phyloP scores from a whole-genome alignment of 2,329 filamentous ascomycete genomes.

The Phyllosticta citrichinensis region DNA sequence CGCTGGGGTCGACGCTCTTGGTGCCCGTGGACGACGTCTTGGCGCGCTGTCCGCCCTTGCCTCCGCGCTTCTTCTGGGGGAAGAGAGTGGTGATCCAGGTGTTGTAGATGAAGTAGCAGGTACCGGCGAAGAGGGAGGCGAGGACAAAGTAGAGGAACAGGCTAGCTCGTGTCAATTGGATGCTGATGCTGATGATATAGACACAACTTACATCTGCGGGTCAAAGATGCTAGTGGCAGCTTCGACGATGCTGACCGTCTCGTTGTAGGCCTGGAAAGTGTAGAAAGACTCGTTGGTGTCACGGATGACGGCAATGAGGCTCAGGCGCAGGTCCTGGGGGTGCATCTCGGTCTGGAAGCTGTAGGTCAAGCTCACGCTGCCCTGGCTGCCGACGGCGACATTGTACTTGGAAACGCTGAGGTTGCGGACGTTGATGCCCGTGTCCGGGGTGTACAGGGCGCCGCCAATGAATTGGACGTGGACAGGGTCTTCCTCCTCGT shows the following conservation, averaged over 20 bases:
- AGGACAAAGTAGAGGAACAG: conserved; percentile 98
- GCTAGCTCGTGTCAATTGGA: conserved; percentile 37
- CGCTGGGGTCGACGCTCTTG: conserved; percentile 50
- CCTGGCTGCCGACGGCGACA: conserved; percentile 62
- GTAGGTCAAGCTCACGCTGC: conserved; percentile 68
- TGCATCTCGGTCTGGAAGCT: conserved; percentile 84
- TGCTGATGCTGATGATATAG: background rate
- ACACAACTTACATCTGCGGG: conserved; percentile 70
- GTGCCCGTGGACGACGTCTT: conserved; percentile 50
- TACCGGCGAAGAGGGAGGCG: conserved; percentile 63
- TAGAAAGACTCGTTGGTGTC: conserved; percentile 58
- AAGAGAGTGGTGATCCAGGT: conserved; percentile 96
- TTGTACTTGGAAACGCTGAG: conserved; percentile 68
- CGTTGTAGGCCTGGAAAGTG: conserved; percentile 71
- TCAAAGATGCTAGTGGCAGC: conserved; percentile 86
- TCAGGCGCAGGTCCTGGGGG: conserved; percentile 76
- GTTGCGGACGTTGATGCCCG: conserved; percentile 63
- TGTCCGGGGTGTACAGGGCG: conserved; percentile 39
- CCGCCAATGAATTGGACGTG: conserved; percentile 68
- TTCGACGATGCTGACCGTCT: conserved; percentile 78
- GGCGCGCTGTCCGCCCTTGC: conserved; percentile 55
- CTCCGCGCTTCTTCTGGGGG: conserved; percentile 61
- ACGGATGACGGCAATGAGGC: conserved; percentile 64
- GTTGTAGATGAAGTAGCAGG: conserved; percentile 93
- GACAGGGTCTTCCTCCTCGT: conserved; percentile 70